Evolutionary conservation across 306 rosid genomes (phyloP).

Genomic region (Malus fusca): DNA sequence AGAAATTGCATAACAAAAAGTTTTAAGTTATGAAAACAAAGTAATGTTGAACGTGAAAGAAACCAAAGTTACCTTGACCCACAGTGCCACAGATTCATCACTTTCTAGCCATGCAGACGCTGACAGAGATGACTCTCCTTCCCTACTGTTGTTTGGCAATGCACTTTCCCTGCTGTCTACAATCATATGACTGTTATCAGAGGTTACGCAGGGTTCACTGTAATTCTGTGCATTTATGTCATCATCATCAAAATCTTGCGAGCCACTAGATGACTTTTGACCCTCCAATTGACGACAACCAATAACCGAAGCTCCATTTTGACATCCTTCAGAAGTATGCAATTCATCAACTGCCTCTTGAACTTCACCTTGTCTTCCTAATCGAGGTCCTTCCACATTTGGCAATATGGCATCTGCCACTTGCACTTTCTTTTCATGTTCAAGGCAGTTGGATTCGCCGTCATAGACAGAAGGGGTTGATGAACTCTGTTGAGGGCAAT

Average conservation of each 20-base stretch:
- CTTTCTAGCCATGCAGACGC: slow-evolving; percentile 86
- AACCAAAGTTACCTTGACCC: slow-evolving; percentile 77
- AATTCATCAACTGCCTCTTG: slow-evolving; percentile 24
- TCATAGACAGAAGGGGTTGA: slow-evolving; percentile 36
- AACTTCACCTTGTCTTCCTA: slow-evolving; percentile 36
- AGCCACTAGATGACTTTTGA: slow-evolving; percentile 41
- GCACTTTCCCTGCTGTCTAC: slow-evolving; percentile 55
- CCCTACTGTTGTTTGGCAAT: slow-evolving; percentile 48
- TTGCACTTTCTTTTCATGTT: slow-evolving; percentile 32
- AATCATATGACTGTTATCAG: slow-evolving; percentile 46
- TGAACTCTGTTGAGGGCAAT: slow-evolving; percentile 50
- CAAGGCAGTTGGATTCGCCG: slow-evolving; percentile 39
- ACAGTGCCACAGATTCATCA: slow-evolving; percentile 79
- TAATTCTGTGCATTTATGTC: slow-evolving; percentile 32
- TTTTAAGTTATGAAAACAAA: background rate
- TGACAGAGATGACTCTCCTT: slow-evolving; percentile 55
- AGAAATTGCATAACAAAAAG: background rate
- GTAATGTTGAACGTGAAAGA: background rate
- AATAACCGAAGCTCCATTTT: slow-evolving; percentile 42
- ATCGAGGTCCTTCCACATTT: slow-evolving; percentile 33
- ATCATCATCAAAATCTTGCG: slow-evolving; percentile 48
- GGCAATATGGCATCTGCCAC: slow-evolving; percentile 29
- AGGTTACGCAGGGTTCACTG: slow-evolving; percentile 34
- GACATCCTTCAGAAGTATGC: slow-evolving; percentile 38
- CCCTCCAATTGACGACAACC: slow-evolving; percentile 41